These are phyloP conservation scores for Xylaria sp. DNA, from an alignment of 2,329 filamentous ascomycete genomes.

Conservation along the genomic window DNA sequence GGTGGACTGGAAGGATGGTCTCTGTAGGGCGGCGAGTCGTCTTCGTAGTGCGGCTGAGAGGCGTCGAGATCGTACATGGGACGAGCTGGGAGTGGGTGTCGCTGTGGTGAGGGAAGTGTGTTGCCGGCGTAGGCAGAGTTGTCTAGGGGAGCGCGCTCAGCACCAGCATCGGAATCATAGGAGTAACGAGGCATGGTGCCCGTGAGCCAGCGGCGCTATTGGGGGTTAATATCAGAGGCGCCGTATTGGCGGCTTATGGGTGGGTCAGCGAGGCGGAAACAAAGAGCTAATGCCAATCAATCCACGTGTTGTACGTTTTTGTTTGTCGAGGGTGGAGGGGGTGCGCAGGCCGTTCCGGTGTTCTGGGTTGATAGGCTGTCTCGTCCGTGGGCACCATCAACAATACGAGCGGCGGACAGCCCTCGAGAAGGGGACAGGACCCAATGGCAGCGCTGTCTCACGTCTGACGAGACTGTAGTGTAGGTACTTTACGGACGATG, in stretches of 20 bases:
- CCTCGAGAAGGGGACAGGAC: background rate
- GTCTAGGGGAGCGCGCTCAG: conserved; percentile 41
- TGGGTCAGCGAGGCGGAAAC: conserved; percentile 19
- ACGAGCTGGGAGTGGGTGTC: background rate
- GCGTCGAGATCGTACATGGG: conserved; percentile 8
- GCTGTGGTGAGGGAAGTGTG: conserved; percentile 22
- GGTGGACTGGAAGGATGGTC: conserved; percentile 29
- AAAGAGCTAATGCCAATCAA: conserved; percentile 13
- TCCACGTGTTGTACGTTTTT: background rate
- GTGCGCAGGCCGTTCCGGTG: background rate
- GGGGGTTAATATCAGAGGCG: conserved; percentile 8
- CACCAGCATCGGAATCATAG: conserved; percentile 38
- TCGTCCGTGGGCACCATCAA: conserved; percentile 10
- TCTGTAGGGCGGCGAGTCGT: conserved; percentile 30
- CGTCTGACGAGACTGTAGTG: background rate
- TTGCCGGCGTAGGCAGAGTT: conserved; percentile 22
- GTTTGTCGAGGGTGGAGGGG: background rate
- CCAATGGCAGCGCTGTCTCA: conserved; percentile 7
- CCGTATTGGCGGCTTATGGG: conserved; percentile 1
- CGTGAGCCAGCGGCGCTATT: conserved; percentile 16
- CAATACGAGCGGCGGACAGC: conserved; percentile 16
- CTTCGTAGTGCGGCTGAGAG: conserved; percentile 32
- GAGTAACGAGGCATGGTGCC: conserved; percentile 42
- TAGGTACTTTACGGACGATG: background rate
- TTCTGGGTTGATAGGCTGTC: background rate